Percentiles rank a stretch among this genome's conserved stretches.
These are phyloP conservation scores for Kwoniella botswanensis DNA, from an alignment of 768 basidiomycete species.

Conservation along the genomic window DNA sequence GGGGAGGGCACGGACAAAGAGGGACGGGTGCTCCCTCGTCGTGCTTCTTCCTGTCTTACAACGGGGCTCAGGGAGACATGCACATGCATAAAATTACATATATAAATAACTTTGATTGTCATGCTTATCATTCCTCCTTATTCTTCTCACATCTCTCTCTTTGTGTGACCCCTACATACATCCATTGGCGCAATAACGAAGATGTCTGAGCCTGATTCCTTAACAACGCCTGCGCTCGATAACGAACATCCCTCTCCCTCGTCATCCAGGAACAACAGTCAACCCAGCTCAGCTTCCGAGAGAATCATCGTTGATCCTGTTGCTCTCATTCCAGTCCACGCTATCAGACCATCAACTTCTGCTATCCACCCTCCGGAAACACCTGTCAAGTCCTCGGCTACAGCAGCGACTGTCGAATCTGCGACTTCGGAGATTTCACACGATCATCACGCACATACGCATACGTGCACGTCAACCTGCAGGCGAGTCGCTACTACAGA, in stretches of 20 bases:
- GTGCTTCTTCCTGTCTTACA: background rate
- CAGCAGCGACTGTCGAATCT: background rate
- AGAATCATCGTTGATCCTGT: background rate
- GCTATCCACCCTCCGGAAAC: background rate
- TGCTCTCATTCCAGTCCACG: background rate
- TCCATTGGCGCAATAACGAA: no score
- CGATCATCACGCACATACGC: background rate
- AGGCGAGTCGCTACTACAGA: background rate
- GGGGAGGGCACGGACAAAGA: background rate
- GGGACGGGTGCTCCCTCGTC: background rate
- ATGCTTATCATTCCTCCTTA: no score
- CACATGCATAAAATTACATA: no score
- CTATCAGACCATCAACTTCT: background rate
- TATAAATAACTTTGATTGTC: no score
- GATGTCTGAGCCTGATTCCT: no score
- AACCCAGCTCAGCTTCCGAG: slow-evolving; percentile 4
- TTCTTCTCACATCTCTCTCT: no score
- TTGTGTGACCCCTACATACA: no score
- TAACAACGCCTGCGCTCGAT: no score
- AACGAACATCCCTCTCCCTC: no score
- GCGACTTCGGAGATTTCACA: background rate
- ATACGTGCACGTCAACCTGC: background rate
- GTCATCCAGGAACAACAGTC: background rate
- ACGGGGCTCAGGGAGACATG: no score
- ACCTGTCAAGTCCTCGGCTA: background rate